Evolutionary conservation across 768 basidiomycete genomes (phyloP), one percentile per base, ranked within the genome.

Genomic region (Collybia mongolica): DNA sequence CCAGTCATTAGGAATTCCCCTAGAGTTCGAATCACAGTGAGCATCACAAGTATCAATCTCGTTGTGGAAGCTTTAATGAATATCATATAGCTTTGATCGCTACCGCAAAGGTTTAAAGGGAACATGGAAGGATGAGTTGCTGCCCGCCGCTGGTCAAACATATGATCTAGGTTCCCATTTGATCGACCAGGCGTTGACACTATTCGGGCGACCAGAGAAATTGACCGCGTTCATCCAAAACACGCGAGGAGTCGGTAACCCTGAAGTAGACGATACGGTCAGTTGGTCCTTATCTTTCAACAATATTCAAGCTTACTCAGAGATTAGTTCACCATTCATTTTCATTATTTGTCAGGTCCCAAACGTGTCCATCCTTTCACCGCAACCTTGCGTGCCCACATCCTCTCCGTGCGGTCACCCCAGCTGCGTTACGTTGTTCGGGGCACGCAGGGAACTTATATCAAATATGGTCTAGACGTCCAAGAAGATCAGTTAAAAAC

Each of bases 141-240:
- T 74, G 0, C 81, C 84, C 18, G 83, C 78, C 17, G 77, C 77
- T 40, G 88, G 90, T 3, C 72, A 80, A 22, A 80, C 83, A 2
- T 94, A 83, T 64, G 90, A 94, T 64, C 75, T 94, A 18, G 91
- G 88, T 4, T 70, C 86, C 6, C 90, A 94, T 64, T 74, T 92
- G 22, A 81, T 93, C 55, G 90, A 93, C 68, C 90, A 93, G 65
- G 74, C 81, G 5, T 70, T 93, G 24, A 72, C 72, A 8, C 75
- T 94, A 37, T 93, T 93, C 60, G 93, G 92, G 32, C 72, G 81
- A 43, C 92, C 93, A 0, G 61, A 74, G 26, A 80, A 66, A 49
- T 65, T 94, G 22, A 86, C 86, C 3, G 88, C 83, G 1, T 81
- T 88, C 59, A 71, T 84, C 20, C 79, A 83, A 60, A 92, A 92